phyloP scores from a whole-genome alignment of 148 eudicot species.

The Spergularia bocconei region DNA sequence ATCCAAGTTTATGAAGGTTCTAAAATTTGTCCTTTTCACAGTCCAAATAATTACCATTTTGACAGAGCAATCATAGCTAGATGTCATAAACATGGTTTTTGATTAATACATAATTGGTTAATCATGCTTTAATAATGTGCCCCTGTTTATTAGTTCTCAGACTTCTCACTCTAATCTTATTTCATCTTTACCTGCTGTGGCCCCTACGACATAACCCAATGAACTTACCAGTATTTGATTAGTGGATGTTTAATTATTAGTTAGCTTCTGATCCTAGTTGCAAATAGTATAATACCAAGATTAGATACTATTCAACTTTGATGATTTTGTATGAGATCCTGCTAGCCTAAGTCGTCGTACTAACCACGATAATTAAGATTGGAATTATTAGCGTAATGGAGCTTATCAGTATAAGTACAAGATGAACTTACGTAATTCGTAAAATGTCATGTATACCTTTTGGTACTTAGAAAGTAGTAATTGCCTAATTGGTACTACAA shows the following conservation, averaged over 20 bases:
- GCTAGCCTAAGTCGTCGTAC: not conserved
- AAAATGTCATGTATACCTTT: too few species aligned
- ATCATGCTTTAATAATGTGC: not conserved
- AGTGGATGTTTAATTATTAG: not conserved
- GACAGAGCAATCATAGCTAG: not conserved
- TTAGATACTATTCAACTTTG: not conserved
- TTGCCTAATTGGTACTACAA: too few species aligned
- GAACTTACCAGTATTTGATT: too few species aligned
- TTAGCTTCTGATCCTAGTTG: not conserved
- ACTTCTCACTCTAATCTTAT: not conserved
- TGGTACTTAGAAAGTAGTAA: too few species aligned
- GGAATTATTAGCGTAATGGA: not conserved
- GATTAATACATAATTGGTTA: not conserved
- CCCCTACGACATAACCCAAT: too few species aligned
- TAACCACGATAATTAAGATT: not conserved
- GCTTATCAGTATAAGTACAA: too few species aligned
- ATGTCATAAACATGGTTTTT: not conserved
- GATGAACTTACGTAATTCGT: too few species aligned
- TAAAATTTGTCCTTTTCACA: not conserved
- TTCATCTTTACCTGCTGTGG: not conserved
- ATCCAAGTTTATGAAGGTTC: not conserved
- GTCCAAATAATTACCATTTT: not conserved
- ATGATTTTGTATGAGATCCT: slow-evolving; percentile 13
- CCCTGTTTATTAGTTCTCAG: not conserved
- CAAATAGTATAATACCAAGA: not conserved